phyloP scores from a whole-genome alignment of 2,329 filamentous ascomycete species.

The Calonectria multiphialidica region DNA sequence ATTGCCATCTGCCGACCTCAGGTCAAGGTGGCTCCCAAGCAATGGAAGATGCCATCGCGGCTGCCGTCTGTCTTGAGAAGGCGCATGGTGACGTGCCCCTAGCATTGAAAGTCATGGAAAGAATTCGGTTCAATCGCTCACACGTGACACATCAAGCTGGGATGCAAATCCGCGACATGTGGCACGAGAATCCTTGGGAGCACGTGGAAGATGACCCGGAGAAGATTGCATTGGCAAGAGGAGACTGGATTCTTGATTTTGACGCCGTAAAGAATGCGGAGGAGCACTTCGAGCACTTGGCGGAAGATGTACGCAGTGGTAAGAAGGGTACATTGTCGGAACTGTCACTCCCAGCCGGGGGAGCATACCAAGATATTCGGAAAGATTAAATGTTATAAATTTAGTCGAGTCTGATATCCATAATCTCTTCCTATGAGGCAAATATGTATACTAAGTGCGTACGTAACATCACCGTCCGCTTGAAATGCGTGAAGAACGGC shows the following conservation, averaged over 20 bases:
- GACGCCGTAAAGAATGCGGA: neutral
- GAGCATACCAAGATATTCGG: neutral
- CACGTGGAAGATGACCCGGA: neutral
- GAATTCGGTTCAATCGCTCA: slow-evolving; percentile 15
- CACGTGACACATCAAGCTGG: neutral
- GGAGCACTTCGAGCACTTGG: slow-evolving; percentile 2
- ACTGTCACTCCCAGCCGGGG: slow-evolving; percentile 5
- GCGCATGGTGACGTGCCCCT: neutral
- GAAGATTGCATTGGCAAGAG: neutral
- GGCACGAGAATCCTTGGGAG: neutral
- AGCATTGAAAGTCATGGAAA: neutral
- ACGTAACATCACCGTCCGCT: too few relatives aligned
- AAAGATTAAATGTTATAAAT: neutral
- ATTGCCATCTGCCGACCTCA: neutral
- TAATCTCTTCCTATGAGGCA: too few relatives aligned
- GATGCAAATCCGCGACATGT: neutral
- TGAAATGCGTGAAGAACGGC: too few relatives aligned
- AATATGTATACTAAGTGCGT: too few relatives aligned
- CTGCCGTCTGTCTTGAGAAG: neutral
- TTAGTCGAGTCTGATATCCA: neutral
- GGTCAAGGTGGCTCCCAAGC: neutral
- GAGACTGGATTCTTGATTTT: slow-evolving; percentile 1
- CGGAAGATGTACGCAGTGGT: neutral
- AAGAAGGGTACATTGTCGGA: slow-evolving; percentile 5
- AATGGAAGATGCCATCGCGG: neutral